Evolutionary conservation across 2,329 filamentous ascomycete species (phyloP).

Genomic region (Paecilomyces fulvus): DNA sequence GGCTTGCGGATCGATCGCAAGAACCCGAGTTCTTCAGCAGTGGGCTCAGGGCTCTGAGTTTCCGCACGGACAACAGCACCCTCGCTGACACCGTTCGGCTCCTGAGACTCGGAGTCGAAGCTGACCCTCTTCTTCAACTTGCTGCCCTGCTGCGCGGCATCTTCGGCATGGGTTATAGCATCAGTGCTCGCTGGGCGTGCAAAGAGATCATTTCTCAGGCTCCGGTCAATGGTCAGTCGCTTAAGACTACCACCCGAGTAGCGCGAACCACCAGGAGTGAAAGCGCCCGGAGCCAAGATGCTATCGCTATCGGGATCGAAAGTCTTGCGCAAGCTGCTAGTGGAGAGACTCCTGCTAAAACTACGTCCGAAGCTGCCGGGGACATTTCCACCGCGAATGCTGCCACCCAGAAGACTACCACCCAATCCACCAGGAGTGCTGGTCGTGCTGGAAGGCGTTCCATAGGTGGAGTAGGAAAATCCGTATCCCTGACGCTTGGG

Average conservation of each 20-base stretch:
- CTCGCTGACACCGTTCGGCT: conserved; percentile 25
- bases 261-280: conserved; percentile 60
- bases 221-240: conserved; percentile 85
- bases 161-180: conserved; percentile 29
- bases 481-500: conserved; percentile 76
- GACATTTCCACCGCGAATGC: conserved; percentile 29
- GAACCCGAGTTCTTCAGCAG: conserved; percentile 52
- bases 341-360: conserved; percentile 79
- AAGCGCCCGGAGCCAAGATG: conserved; percentile 75
- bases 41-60: conserved; percentile 43
- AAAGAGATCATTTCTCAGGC: conserved; percentile 61
- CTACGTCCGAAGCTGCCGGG: conserved; percentile 56
- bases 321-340: conserved; percentile 73
- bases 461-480: conserved; percentile 88
- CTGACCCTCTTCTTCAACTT: conserved; percentile 71
- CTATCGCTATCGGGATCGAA: conserved; percentile 72
- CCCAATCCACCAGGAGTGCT: conserved; percentile 62
- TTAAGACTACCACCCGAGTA: conserved; percentile 68
- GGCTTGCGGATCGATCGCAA: conserved; percentile 47
- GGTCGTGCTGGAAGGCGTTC: conserved; percentile 62
- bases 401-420: conserved; percentile 51
- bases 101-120: conserved; percentile 63
- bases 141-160: conserved; percentile 27
- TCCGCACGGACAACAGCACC: conserved; percentile 48
- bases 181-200: conserved; percentile 28